Base-by-base conservation (phyloP, 495 filamentous ascomycete genomes). In the Recurvomyces mirabilis region DNA sequence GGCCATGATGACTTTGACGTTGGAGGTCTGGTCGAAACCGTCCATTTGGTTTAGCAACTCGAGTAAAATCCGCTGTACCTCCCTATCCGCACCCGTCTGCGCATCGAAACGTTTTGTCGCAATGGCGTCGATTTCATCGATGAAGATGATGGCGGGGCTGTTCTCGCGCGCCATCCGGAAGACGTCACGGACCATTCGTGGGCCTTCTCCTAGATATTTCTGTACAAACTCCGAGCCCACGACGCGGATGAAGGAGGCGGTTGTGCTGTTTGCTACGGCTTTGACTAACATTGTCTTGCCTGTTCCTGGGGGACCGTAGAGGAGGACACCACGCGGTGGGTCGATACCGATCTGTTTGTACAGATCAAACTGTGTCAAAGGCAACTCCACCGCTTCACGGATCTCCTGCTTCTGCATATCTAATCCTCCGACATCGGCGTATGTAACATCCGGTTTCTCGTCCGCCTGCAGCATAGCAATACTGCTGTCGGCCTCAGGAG, bases 361-460 rank as follows among this genome's bases (percentile, higher is more conserved):
- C 11, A 98, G 79, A 62, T 96, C 89, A 60, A 94, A 94, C 62
- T 96, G 93, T 20, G 88, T 94, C 49, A 98, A 68, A 9, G 91
- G 91, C 46, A 98, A 69, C 68, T 98, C 91, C 44, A 98, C 91
- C 14, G 91, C 91, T 65, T 98, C 91, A 41, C 93, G 74, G 40
- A 98, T 98, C 64, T 98, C 91, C 66, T 98, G 91, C 70, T 98
- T 98, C 68, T 98, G 91, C 91, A 98, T 98, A 61, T 98, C 91
- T 48, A 96, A 68, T 6, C 91, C 91, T 68, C 91, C 91, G 42
- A 98, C 93, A 64, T 98, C 91, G 43, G 87, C 88, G 58, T 98
- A 98, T 28, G 87, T 94, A 28, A 98, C 88, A 65, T 98, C 91
- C 22, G 91, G 91, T 73, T 96, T 96, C 72, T 98, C 91, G 52